Base-by-base conservation (phyloP, 83 land plant species). In the Isoetes engelmannii region DNA sequence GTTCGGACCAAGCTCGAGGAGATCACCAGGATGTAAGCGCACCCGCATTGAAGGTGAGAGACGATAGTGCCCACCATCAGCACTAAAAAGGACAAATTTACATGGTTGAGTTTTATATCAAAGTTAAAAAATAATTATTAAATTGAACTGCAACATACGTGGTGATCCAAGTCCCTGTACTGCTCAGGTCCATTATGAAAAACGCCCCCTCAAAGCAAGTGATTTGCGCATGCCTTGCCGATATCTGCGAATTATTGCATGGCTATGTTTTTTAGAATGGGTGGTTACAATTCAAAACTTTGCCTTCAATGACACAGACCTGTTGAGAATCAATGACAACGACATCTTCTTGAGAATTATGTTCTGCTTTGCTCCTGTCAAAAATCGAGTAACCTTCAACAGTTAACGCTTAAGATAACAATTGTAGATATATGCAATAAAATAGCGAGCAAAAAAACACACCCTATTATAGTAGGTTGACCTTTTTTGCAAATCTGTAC, bases 121-220 rank as follows among this genome's bases (percentile, higher is more conserved):
- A 7, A 47, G 7, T 9, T 48, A 5, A 48, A 5, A 12, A 7
- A 5, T 7, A 17, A 15, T 49, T 51, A 10, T 15, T 5, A 9
- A 28, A 13, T 4, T 20, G 8, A 20, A 51, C 5, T 9, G 41
- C 21, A 21, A 4, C 73, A 28, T 64, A 76, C 79, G 61, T 76
- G 18, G 74, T 79, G n/a, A 79, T 74, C 81, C 74, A 79, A 4
- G 81, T 79, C 10, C 81, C 81, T 8, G 43, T 45, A 45, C 65
- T 45, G 59, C 81, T 79, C 4, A 79, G 59, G 50, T 79, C 81
- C 5, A 74, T 79, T 19, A 79, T 18, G 17, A 69, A 69, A 57
- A 79, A 56, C 5, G 68, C 72, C 10, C 81, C 81, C 7, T 79
- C 73, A n/a, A 45, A n/a, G 67, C 47, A 74, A 37, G 4, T 46